phyloP scores from a whole-genome alignment of 2,329 filamentous ascomycete species.

The Botrytis deweyae region DNA sequence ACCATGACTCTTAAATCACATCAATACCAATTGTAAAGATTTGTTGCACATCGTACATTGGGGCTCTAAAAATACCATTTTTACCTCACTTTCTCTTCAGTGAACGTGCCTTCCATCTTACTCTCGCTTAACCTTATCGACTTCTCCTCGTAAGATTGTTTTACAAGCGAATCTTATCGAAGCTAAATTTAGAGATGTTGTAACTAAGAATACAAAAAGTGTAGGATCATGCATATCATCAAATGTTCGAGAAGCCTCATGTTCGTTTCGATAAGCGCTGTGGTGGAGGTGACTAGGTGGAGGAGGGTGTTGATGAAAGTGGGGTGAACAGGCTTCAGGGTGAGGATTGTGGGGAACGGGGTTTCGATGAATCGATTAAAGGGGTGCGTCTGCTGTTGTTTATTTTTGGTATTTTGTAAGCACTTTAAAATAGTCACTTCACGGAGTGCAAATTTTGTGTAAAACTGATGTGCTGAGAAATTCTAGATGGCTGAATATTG shows the following conservation, averaged over 20 bases:
- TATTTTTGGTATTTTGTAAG: neutral
- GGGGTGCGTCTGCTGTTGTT: neutral
- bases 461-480: no score
- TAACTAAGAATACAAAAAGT: neutral
- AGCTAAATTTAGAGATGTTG: constrained; percentile 1
- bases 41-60: constrained; percentile 10
- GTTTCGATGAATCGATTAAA: neutral
- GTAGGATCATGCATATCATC: constrained; percentile 1
- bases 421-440: neutral
- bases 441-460: no score
- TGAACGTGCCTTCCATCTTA: neutral
- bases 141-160: neutral
- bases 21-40: neutral
- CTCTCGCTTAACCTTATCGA: neutral
- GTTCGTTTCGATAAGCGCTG: neutral
- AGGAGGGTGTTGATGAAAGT: neutral
- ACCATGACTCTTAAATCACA: neutral
- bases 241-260: neutral
- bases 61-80: neutral
- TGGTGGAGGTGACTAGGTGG: neutral
- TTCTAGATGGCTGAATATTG: neutral
- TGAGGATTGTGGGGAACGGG: neutral
- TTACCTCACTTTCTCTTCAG: neutral
- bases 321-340: neutral
- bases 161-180: neutral